These are phyloP conservation scores for Picea abies DNA, from an alignment of 83 land plant species.

Conservation along the genomic window DNA sequence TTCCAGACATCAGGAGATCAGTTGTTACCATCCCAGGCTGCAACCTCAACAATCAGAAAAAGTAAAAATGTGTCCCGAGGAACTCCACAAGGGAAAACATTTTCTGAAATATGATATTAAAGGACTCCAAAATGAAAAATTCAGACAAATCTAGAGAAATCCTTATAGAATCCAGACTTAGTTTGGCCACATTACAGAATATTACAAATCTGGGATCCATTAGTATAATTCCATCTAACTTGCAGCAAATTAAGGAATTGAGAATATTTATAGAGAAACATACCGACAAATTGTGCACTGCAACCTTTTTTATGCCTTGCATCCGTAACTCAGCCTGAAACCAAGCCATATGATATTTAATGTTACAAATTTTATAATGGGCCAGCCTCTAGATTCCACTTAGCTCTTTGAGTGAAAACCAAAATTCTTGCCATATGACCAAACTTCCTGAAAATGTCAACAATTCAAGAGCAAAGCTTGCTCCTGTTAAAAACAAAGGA, in stretches of 20 bases:
- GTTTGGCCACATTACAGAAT: background rate
- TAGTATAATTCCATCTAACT: background rate
- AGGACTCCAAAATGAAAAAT: conserved; percentile 4
- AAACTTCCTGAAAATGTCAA: background rate
- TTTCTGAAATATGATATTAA: background rate
- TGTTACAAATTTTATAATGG: background rate
- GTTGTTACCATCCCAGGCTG: conserved; percentile 99
- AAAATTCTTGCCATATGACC: background rate
- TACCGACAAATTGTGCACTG: conserved; percentile 95
- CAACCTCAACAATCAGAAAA: conserved; percentile 21
- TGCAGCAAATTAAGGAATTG: background rate
- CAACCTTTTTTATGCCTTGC: conserved; percentile 83
- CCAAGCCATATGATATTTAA: conserved; percentile 2
- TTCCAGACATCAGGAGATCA: conserved; percentile 98
- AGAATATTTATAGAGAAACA: conserved; percentile 18
- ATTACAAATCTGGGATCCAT: background rate
- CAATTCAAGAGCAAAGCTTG: background rate
- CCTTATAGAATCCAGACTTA: background rate
- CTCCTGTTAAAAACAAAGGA: background rate
- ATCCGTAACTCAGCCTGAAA: conserved; percentile 91
- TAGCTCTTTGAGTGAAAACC: background rate
- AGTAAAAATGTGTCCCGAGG: background rate
- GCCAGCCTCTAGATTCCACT: background rate
- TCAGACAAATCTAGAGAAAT: background rate
- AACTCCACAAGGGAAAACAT: too few species aligned